Percentiles rank a stretch among this genome's conserved stretches.
phyloP scores from a whole-genome alignment of 495 filamentous ascomycete genomes.

The Bacidia rubella region DNA sequence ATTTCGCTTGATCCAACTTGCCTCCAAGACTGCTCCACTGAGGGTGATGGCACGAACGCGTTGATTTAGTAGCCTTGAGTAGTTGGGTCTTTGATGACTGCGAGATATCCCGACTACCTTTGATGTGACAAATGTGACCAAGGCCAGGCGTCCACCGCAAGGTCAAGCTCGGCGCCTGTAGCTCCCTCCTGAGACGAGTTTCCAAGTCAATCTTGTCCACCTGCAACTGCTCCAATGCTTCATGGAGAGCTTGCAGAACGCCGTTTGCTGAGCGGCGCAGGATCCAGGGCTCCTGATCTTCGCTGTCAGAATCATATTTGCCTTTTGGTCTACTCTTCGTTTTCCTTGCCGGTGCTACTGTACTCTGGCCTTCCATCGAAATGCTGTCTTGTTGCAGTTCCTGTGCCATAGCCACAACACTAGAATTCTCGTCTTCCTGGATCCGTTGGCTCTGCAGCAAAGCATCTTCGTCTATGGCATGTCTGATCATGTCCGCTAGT shows the following conservation, averaged over 20 bases:
- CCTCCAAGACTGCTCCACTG: slow-evolving; percentile 72
- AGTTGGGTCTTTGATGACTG: slow-evolving; percentile 34
- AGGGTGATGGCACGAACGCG: slow-evolving; percentile 68
- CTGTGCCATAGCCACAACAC: slow-evolving; percentile 54
- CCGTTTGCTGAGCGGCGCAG: slow-evolving; percentile 65
- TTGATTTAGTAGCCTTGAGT: slow-evolving; percentile 67
- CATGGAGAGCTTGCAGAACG: slow-evolving; percentile 51
- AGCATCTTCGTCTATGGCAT: slow-evolving; percentile 87
- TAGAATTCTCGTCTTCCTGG: slow-evolving; percentile 54
- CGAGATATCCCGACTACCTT: slow-evolving; percentile 55
- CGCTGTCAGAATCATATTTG: slow-evolving; percentile 20
- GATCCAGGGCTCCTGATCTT: slow-evolving; percentile 58
- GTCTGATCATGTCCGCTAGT: slow-evolving; percentile 56
- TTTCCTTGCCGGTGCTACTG: slow-evolving; percentile 32
- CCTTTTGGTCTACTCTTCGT: slow-evolving; percentile 23
- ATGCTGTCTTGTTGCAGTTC: slow-evolving; percentile 50
- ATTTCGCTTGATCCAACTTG: slow-evolving; percentile 54
- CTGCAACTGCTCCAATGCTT: slow-evolving; percentile 41
- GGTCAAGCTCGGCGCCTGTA: slow-evolving; percentile 48
- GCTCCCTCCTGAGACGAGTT: slow-evolving; percentile 40
- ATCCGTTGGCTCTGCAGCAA: slow-evolving; percentile 63
- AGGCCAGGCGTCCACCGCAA: slow-evolving; percentile 72
- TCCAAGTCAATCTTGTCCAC: slow-evolving; percentile 46
- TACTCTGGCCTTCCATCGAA: slow-evolving; percentile 29
- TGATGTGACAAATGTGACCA: slow-evolving; percentile 84